Evolutionary conservation across 345 rosid species (phyloP).

Genomic region (Rhizophora mangle): DNA sequence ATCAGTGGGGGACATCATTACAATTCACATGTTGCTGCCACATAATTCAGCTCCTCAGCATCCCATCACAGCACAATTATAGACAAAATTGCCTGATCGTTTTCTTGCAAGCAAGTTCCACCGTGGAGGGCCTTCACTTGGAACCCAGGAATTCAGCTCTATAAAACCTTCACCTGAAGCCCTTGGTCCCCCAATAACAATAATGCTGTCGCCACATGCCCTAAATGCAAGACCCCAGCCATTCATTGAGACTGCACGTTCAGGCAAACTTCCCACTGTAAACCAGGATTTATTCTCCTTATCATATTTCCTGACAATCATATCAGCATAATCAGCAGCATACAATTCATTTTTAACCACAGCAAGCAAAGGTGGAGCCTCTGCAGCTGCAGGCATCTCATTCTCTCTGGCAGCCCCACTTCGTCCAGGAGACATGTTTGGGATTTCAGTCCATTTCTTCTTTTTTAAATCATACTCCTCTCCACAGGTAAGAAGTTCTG

Average conservation of each 20-base stretch:
- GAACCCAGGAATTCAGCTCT: slow-evolving; percentile 86
- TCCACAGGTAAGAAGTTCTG: slow-evolving; percentile 61
- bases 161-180: slow-evolving; percentile 67
- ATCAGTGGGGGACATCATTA: slow-evolving; percentile 29
- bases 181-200: slow-evolving; percentile 91
- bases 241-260: slow-evolving; percentile 73
- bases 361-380: slow-evolving; percentile 90
- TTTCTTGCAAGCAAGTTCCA: slow-evolving; percentile 79
- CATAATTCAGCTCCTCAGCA: slow-evolving; percentile 49
- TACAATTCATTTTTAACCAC: slow-evolving; percentile 77
- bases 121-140: slow-evolving; percentile 62
- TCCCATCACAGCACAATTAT: slow-evolving; percentile 98
- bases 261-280: slow-evolving; percentile 75
- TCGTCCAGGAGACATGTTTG: slow-evolving; percentile 74
- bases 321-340: slow-evolving; percentile 79
- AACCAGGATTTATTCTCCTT: slow-evolving; percentile 56
- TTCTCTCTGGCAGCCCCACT: slow-evolving; percentile 35
- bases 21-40: slow-evolving; percentile 27
- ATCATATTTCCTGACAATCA: slow-evolving; percentile 75
- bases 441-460: slow-evolving; percentile 68
- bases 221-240: slow-evolving; percentile 98
- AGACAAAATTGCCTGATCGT: slow-evolving; percentile 78
- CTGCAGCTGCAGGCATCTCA: slow-evolving; percentile 60
- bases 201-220: slow-evolving; percentile 79
- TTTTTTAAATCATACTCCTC: slow-evolving; percentile 77